Percentiles rank a stretch among this genome's conserved stretches.
Conservation (phyloP, 164 flowering plant genomes). For the Dillenia turbinata region DNA sequence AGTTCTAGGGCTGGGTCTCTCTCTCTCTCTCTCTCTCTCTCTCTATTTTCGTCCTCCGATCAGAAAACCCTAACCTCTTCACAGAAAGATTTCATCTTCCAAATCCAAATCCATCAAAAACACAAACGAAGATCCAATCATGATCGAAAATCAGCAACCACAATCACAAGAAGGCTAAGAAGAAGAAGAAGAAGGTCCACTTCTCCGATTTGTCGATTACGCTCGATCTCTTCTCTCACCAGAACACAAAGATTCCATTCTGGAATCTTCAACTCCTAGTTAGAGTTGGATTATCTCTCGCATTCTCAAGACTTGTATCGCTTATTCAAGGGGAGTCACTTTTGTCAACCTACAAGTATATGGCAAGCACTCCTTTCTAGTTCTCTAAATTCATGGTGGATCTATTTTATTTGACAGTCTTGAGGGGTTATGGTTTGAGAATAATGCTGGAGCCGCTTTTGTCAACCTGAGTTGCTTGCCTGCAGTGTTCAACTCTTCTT, state of each 20-base stretch:
- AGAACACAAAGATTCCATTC: constrained; percentile 17
- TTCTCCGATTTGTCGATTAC: constrained; percentile 60
- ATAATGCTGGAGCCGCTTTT: constrained; percentile 53
- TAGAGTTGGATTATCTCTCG: constrained; percentile 89
- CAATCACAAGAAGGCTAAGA: constrained; percentile 7
- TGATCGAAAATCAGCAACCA: constrained; percentile 11
- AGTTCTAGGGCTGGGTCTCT: too few species aligned
- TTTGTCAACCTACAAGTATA: too few species aligned
- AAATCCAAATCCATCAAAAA: too few species aligned
- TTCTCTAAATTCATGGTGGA: neutral
- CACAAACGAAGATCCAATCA: constrained; percentile 1
- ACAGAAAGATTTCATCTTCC: too few species aligned
- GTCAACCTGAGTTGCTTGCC: constrained; percentile 84
- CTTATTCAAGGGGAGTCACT: constrained; percentile 90
- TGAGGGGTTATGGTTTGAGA: constrained; percentile 76
- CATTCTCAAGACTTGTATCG: constrained; percentile 63
- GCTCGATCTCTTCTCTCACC: constrained; percentile 48
- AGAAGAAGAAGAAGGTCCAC: constrained; percentile 45
- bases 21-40: too few species aligned
- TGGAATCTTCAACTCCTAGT: constrained; percentile 30
- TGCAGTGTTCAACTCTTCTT: constrained; percentile 75
- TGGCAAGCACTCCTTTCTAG: too few species aligned
- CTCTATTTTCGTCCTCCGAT: too few species aligned
- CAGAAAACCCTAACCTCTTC: too few species aligned
- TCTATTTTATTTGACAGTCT: constrained; percentile 44